Conservation (phyloP, 768 basidiomycete genomes). For the Lactarius deliciosus region DNA sequence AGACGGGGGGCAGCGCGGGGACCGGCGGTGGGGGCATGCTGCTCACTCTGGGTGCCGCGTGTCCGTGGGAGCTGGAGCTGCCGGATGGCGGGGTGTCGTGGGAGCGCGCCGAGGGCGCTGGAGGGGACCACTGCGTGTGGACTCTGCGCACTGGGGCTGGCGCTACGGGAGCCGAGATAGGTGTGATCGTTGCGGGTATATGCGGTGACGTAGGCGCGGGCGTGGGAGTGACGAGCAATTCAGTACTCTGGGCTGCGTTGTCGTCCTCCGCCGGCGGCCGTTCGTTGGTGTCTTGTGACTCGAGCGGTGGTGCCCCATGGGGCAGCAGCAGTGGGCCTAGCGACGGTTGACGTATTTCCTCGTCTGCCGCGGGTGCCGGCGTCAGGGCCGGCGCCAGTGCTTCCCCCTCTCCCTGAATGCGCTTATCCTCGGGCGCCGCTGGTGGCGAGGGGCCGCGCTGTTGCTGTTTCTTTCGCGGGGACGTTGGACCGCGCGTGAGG, state of each 20-base stretch:
- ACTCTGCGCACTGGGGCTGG: neutral
- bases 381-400: neutral
- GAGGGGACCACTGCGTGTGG: neutral
- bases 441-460: neutral
- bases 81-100: neutral
- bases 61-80: neutral
- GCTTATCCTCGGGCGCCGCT: constrained; percentile 2
- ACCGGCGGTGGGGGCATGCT: neutral
- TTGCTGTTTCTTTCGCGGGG: neutral
- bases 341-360: neutral
- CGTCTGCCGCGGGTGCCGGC: neutral
- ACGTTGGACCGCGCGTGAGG: constrained; percentile 23
- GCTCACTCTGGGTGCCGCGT: neutral
- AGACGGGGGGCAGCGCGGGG: neutral
- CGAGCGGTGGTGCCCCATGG: neutral
- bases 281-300: neutral
- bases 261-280: neutral
- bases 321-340: neutral
- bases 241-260: neutral
- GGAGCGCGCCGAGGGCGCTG: neutral
- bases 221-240: neutral
- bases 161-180: neutral
- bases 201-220: neutral
- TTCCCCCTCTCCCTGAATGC: neutral
- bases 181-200: neutral